These are phyloP conservation scores for Ceratocystis cacaofunesta DNA, from an alignment of 2,329 filamentous ascomycete species.

Conservation along the genomic window DNA sequence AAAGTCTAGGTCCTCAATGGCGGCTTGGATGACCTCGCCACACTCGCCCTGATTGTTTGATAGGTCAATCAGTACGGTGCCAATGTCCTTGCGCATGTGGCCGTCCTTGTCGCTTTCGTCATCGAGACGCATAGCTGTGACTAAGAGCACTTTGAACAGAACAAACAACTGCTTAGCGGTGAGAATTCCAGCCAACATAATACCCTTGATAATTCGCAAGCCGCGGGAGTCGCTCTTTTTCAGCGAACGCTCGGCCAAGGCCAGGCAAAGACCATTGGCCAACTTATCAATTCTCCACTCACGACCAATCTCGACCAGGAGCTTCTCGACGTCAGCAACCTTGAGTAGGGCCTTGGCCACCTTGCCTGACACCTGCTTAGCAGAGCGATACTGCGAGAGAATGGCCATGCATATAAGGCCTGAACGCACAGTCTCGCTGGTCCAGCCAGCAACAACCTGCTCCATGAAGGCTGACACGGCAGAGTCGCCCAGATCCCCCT, in stretches of 20 bases:
- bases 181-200: conserved; percentile 45
- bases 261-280: conserved; percentile 55
- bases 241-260: conserved; percentile 44
- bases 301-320: conserved; percentile 45
- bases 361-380: conserved; percentile 51
- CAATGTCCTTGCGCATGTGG: conserved; percentile 46
- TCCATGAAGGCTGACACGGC: conserved; percentile 83
- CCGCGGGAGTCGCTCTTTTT: conserved; percentile 44
- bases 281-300: conserved; percentile 57
- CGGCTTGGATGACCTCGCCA: conserved; percentile 49
- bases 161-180: conserved; percentile 49
- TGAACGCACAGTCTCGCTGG: conserved; percentile 52
- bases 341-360: conserved; percentile 56
- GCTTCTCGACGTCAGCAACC: conserved; percentile 42
- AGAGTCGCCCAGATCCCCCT: conserved; percentile 62
- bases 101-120: conserved; percentile 39
- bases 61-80: conserved; percentile 50
- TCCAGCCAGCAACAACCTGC: conserved; percentile 66
- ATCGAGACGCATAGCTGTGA: conserved; percentile 43
- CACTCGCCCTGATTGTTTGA: conserved; percentile 43
- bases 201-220: conserved; percentile 44
- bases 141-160: conserved; percentile 49
- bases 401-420: conserved; percentile 69
- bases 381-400: conserved; percentile 63
- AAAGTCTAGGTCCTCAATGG: conserved; percentile 51